Evolutionary conservation across 192 early-diverging fungal genomes (phyloP), one percentile per base, ranked within the genome.

Genomic region (Ramicandelaber brevisporus): DNA sequence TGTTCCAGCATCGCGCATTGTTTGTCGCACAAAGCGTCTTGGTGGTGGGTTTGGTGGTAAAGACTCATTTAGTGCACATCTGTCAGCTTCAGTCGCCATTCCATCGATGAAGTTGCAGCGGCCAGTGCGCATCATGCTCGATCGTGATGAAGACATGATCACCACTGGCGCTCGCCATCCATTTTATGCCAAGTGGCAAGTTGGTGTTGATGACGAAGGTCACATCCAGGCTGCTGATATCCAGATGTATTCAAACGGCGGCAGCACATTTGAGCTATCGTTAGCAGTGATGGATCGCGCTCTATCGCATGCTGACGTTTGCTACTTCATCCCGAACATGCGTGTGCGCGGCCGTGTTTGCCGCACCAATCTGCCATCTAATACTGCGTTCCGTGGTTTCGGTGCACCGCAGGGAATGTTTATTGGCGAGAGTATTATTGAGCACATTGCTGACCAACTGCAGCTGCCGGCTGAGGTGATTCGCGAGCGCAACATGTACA

Each of bases 31-130:
- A 17, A 74, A 73, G 49, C 61, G 75, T 17, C 28, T 78, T n/a
- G 75, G 75, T 27, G 75, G 75, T 26, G 75, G 68, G 14, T 78
- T 78, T 41, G 75, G 75, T 17, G 75, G 65, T 18, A 66, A 63
- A 30, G 51, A 61, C 26, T 44, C 46, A 16, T 50, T 63, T 13
- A 54, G 59, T n/a, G 50, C 60, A 9, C 53, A 57, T 21, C 38
- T 78, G 14, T 32, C 56, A 12, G 54, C 56, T 11, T 57, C 50
- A 6, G 38, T 68, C 27, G 54, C 72, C 2, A 52, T 76, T 18
- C 72, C 70, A 5, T 55, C 72, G 4, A 43, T 57, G 28, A 63
- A 73, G 26, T 31, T 48, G 7, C 40, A 43, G 17, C 39, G 38
- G 21, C 72, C 75, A 3, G 60, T 76, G 26, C 48, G 75, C 6